These are phyloP conservation scores for Uronychia setigera DNA, from an alignment of 73 alveolate genomes.

Conservation along the genomic window DNA sequence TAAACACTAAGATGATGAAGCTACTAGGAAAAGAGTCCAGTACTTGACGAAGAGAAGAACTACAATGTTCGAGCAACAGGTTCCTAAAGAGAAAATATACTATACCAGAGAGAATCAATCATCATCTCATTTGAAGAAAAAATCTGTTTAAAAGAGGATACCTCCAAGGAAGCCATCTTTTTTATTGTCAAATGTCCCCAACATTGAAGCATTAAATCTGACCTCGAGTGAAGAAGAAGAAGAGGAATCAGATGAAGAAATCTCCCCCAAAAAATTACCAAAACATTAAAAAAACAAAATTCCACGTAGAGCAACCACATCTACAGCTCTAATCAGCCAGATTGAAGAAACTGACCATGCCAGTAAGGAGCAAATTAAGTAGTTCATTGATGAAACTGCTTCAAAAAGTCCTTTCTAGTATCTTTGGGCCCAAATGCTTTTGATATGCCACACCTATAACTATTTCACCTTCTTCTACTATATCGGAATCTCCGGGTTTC, in stretches of 20 bases:
- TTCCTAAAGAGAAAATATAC: neutral
- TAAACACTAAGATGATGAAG: neutral
- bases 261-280: neutral
- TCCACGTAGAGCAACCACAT: neutral
- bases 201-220: neutral
- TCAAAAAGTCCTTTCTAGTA: constrained; percentile 15
- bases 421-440: constrained; percentile 36
- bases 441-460: constrained; percentile 47
- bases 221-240: neutral
- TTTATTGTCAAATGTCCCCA: neutral
- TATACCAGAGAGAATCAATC: neutral
- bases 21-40: neutral
- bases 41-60: neutral
- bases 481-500: constrained; percentile 68
- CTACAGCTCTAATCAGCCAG: neutral
- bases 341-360: neutral
- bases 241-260: neutral
- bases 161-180: neutral
- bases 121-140: neutral
- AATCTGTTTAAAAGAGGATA: neutral
- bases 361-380: neutral
- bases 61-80: neutral
- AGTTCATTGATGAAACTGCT: neutral
- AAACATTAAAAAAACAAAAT: no score
- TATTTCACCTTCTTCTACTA: constrained; percentile 59